Conservation (phyloP, 2,329 filamentous ascomycete species). For the Sphaerostilbella broomeana region DNA sequence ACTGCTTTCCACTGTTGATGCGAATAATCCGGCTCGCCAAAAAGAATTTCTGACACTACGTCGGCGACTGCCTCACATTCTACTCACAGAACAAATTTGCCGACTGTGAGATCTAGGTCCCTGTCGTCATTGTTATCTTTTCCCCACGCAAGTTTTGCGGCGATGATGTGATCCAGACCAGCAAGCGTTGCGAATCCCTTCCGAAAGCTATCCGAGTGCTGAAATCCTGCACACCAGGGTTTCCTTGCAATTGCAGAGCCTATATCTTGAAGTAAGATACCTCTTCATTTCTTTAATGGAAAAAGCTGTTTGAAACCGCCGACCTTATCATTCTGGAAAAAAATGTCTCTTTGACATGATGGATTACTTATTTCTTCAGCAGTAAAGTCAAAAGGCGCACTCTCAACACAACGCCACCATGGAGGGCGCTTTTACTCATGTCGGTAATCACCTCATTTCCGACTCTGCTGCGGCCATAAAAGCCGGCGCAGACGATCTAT, state of each 20-base stretch:
- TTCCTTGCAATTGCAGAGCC: not conserved
- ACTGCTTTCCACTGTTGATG: slow-evolving; percentile 10
- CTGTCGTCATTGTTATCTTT: slow-evolving; percentile 1
- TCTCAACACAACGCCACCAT: slow-evolving; percentile 39
- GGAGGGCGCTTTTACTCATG: slow-evolving; percentile 84
- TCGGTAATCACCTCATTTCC: slow-evolving; percentile 79
- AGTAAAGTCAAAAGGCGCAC: no score
- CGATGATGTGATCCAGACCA: slow-evolving; percentile 34
- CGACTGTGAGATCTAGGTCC: no score
- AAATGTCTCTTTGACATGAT: no score
- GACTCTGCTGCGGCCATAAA: slow-evolving; percentile 84
- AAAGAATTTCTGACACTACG: slow-evolving; percentile 18
- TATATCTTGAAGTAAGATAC: slow-evolving; percentile 3
- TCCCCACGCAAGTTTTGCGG: slow-evolving; percentile 22
- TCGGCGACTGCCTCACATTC: not conserved
- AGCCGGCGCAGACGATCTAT: slow-evolving; percentile 69
- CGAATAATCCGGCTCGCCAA: slow-evolving; percentile 23
- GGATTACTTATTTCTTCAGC: slow-evolving; percentile 3
- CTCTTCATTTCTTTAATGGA: no score
- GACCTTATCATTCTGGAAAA: no score
- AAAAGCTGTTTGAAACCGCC: no score
- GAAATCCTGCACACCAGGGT: slow-evolving; percentile 17
- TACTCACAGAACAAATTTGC: slow-evolving; percentile 19
- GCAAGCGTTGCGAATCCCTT: slow-evolving; percentile 25
- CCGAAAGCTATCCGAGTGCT: slow-evolving; percentile 21